Base-by-base conservation (phyloP, 176 grass and related monocot species). In the Zea luxurians region DNA sequence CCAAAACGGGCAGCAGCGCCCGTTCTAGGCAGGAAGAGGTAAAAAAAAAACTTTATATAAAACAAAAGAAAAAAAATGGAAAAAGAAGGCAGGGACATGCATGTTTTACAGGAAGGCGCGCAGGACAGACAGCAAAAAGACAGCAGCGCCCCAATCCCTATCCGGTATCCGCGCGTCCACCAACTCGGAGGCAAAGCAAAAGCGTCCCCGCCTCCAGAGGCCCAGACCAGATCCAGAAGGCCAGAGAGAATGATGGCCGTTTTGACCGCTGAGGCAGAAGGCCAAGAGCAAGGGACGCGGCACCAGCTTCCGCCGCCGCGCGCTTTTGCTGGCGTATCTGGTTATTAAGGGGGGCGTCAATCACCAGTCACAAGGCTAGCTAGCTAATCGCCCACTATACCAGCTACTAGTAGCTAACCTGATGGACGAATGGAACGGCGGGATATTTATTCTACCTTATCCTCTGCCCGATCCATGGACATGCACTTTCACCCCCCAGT, bases 121-220 rank as follows among this genome's bases (percentile, higher is more conserved):
- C 66, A 37, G 45, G 74, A 70, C 64, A 62, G 74, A 70, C 64
- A 62, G 64, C 73, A 61, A 17, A 8, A 35, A 71, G 48, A 10
- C 73, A 5, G 5, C 7, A 10, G 17, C 54, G 54, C 17, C 10
- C 8, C 35, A 17, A 4, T 61, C 37, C 12, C 80, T 15, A 6
- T 44, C 82, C 16, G 2, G 13, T 8, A 55, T 55, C 53, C 50
- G 50, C 50, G 16, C 49, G 5, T 1, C 50, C 50, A 53, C 34
- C 12, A 53, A 53, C 0, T 35, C 35, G 5, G 12, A 61, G 59
- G 18, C 49, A 45, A 48, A 38, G 46, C 48, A 2, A 53, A 53
- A 55, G 13, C 9, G 12, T 47, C n/a, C 40, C n/a, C 12, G 0
- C 27, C 27, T n/a, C n/a, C n/a, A n/a, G 37, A 38, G 37, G 37